Base-by-base conservation (phyloP, 2,329 filamentous ascomycete species). In the Monosporascus sp. region DNA sequence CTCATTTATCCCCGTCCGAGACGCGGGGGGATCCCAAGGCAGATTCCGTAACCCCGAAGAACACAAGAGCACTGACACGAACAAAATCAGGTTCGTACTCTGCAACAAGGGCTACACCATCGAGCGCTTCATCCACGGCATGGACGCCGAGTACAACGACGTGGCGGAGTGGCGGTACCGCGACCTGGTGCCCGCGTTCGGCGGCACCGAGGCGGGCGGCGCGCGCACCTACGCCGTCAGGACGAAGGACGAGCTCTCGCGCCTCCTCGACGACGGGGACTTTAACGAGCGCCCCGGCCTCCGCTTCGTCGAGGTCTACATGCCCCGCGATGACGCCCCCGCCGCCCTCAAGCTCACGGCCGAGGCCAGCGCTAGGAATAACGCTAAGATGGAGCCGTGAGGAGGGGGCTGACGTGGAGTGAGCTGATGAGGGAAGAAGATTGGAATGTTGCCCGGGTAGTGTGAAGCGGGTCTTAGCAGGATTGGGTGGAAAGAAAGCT, bases 51-150 rank as follows among this genome's bases (percentile, higher is more conserved):
- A 31, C 5, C 6, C n/a, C 5, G n/a, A 18, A 46, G 25, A 31
- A 24, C 14, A 31, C 3, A 46, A 17, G n/a, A 46, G 22, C 2
- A 31, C 60, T 68, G 56, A 69, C 52, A 43, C 14, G 7, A 22
- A 37, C 4, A 3, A 49, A n/a, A 37, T 6, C 52, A 83, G 82
- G 57, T 93, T 96, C 68, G 78, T 94, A 57, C 87, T 96, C 60
- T 90, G 88, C 77, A 95, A 95, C 68, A 83, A 92, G 41, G 91
- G 91, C 11, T 96, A 89, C 72, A 94, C 90, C 9, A 94, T 95
- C 67, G 91, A 96, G 72, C 84, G 91, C 31, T 88, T 83, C 68
- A 95, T 96, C 63, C 90, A 96, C 70, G 90, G 90, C 50, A 87
- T 87, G 83, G 76, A 91, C 8, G 88, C 82, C 35, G 68, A 66